Evolutionary conservation across 345 rosid genomes (phyloP).

Genomic region (Anacardium occidentale): DNA sequence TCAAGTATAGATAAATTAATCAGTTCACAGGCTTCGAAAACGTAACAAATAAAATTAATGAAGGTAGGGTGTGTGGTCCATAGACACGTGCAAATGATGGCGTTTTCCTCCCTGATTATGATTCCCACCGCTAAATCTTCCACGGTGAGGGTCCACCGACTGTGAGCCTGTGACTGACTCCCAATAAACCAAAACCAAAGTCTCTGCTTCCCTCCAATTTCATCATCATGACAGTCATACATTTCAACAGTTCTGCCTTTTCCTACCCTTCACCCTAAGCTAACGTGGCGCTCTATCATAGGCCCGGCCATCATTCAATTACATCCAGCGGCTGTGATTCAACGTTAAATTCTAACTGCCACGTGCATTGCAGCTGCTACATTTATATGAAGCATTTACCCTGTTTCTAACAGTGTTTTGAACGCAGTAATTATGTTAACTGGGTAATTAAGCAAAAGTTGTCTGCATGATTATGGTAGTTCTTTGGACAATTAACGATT

Average conservation of each 20-base stretch:
- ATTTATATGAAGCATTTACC: no score
- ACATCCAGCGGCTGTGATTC: constrained; percentile 11
- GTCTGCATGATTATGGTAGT: constrained; percentile 4
- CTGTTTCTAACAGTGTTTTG: constrained; percentile 2
- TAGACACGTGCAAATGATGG: constrained; percentile 65
- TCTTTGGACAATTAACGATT: neutral
- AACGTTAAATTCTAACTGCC: constrained; percentile 9
- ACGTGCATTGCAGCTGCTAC: constrained; percentile 15
- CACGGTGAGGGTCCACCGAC: constrained; percentile 53
- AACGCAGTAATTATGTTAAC: neutral
- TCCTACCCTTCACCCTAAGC: no score
- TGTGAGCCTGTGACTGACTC: constrained; percentile 54
- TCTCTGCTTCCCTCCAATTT: neutral
- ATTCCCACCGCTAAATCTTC: constrained; percentile 58
- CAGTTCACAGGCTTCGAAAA: no score
- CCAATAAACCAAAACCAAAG: no score
- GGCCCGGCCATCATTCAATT: constrained; percentile 1
- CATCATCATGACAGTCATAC: no score
- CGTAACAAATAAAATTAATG: neutral
- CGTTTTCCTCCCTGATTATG: constrained; percentile 50
- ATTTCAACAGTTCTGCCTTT: no score
- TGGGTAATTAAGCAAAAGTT: neutral
- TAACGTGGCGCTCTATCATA: constrained; percentile 12
- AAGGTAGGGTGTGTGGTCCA: constrained; percentile 29
- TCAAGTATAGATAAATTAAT: no score